Base-by-base conservation (phyloP, 2,329 filamentous ascomycete species). In the Escovopsis sp. region DNA sequence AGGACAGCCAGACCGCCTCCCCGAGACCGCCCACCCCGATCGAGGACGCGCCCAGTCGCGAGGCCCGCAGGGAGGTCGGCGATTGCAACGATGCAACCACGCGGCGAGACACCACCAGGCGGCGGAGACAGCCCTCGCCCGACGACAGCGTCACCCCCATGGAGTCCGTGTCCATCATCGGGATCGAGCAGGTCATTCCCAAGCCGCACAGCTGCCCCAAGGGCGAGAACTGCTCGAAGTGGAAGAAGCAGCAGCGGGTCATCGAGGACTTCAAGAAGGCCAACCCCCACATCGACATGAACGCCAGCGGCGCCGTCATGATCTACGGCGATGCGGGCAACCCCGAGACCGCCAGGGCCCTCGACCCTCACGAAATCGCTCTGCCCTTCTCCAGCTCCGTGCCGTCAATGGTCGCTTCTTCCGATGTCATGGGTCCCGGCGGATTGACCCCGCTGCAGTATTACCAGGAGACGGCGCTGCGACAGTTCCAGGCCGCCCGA, bases 151-250 rank as follows among this genome's bases (percentile, higher is more conserved):
- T 91, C 56, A 80, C 80, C 1, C 85, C 85, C 2, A 73, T 79
- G 44, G 84, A 94, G 58, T 89, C 85, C 1, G 80, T 91, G 4
- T 94, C 86, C 1, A 94, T 94, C 51, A 86, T 94, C 30, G 87
- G 83, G 25, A 94, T 94, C 48, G 87, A 94, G 62, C 85, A 94
- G 59, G 67, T 91, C 41, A 72, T 94, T 42, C 87, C 87, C 5
- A 88, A 85, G 62, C 76, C 81, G 13, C 88, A 94, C 61, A 72
- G 73, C 43, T 95, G 88, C 63, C 76, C 77, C 37, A 94, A 93
- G 59, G 88, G 88, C 37, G 84, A 91, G 59, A 79, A 82, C 51
- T 94, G 88, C 61, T 69, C 76, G 39, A 93, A 87, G 58, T 94
- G 75, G 72, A 76, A 72, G 58, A 85, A 81, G 57, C 82, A 89